phyloP scores from a whole-genome alignment of 306 rosid species.

The Medicago arabica region DNA sequence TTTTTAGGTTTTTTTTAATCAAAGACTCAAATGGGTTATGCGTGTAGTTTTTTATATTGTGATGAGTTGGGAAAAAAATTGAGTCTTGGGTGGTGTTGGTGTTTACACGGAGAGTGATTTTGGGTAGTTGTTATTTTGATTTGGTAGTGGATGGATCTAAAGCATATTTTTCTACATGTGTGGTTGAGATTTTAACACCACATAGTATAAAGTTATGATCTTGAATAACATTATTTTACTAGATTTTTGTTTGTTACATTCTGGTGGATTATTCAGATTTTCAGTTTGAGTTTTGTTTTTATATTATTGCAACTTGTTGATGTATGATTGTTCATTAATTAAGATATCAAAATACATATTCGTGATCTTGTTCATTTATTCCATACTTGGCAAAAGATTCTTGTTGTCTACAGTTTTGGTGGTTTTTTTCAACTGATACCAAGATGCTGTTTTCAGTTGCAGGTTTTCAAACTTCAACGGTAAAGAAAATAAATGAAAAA shows the following conservation, averaged over 20 bases:
- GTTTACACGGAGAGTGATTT: constrained; percentile 83
- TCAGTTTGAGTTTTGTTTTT: constrained; percentile 54
- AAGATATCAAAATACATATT: constrained; percentile 36
- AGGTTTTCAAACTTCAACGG: constrained; percentile 75
- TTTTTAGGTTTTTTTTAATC: neutral
- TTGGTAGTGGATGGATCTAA: constrained; percentile 49
- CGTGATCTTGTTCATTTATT: constrained; percentile 71
- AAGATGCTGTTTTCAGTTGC: constrained; percentile 98
- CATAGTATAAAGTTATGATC: constrained; percentile 56
- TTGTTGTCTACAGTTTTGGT: constrained; percentile 93
- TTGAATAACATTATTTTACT: constrained; percentile 62
- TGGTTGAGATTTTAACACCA: constrained; percentile 50
- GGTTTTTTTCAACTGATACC: constrained; percentile 87
- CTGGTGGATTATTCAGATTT: constrained; percentile 77
- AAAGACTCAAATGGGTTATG: constrained; percentile 32
- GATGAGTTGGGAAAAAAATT: constrained; percentile 38
- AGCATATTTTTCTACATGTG: constrained; percentile 58
- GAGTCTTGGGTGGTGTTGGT: constrained; percentile 74
- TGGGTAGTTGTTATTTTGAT: constrained; percentile 63
- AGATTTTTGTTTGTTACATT: constrained; percentile 64
- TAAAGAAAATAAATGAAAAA: constrained; percentile 22
- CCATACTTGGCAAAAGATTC: constrained; percentile 74
- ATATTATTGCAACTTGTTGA: constrained; percentile 66
- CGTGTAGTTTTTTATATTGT: constrained; percentile 37
- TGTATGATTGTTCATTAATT: constrained; percentile 60